A percentile compares a stretch with the other conserved stretches of the same genome.
Conservation (phyloP, 176 grass and related monocot species). For the Oryza coarctata region DNA sequence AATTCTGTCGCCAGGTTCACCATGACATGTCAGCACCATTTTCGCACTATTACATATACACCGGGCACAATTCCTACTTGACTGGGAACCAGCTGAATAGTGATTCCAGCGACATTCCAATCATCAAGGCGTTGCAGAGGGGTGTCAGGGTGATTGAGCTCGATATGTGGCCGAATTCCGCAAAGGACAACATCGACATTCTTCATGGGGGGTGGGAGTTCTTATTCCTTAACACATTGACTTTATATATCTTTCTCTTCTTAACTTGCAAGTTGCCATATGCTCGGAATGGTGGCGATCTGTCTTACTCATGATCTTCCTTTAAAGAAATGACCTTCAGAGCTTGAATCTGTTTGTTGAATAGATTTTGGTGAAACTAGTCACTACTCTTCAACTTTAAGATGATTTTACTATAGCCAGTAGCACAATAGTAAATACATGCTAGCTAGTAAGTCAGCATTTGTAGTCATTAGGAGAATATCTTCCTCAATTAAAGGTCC, state of each 20-base stretch:
- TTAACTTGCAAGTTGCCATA: not conserved
- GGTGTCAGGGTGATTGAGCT: slow-evolving; percentile 93
- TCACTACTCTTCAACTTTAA: not conserved
- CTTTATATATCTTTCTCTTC: not conserved
- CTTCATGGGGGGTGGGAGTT: slow-evolving; percentile 77
- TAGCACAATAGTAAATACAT: not conserved
- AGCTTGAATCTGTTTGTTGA: not conserved
- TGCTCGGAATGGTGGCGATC: not conserved
- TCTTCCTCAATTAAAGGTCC: not conserved
- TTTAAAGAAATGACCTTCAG: not conserved
- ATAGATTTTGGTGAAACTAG: not conserved
- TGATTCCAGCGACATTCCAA: slow-evolving; percentile 83
- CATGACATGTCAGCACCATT: slow-evolving; percentile 84
- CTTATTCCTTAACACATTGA: not conserved
- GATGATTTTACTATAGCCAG: not conserved
- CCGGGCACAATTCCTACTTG: slow-evolving; percentile 92
- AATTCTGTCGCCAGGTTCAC: slow-evolving; percentile 61
- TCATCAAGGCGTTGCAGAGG: slow-evolving; percentile 70
- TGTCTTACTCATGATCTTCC: not conserved
- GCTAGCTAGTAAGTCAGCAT: not conserved
- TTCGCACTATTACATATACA: slow-evolving; percentile 86
- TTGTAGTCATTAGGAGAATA: not conserved
- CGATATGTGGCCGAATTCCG: slow-evolving; percentile 90
- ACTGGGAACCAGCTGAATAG: slow-evolving; percentile 94
- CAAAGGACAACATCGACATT: slow-evolving; percentile 68